phyloP scores from a whole-genome alignment of 176 grass and related monocot genomes.

The Oryza officinalis region DNA sequence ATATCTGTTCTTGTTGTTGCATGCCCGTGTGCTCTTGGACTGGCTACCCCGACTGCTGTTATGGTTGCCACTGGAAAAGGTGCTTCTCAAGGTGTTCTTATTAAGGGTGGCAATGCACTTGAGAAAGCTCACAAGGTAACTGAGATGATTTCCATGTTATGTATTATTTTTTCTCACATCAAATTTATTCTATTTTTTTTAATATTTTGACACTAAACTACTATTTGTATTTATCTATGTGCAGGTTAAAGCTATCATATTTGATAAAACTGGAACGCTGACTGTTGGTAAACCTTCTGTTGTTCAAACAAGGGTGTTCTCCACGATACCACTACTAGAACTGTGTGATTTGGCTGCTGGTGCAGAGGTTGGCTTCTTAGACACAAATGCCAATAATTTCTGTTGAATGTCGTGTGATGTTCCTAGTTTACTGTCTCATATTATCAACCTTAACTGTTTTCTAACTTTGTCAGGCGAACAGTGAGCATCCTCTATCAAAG shows the following conservation, averaged over 20 bases:
- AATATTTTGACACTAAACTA: slow-evolving; percentile 15
- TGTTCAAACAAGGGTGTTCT: slow-evolving; percentile 82
- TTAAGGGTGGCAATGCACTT: slow-evolving; percentile 93
- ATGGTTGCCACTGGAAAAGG: slow-evolving; percentile 99
- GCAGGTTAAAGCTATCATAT: slow-evolving; percentile 87
- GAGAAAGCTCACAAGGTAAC: slow-evolving; percentile 98
- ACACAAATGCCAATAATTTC: background rate
- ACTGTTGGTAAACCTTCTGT: slow-evolving; percentile 93
- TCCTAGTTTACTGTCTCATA: background rate
- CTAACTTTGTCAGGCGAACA: slow-evolving; percentile 64
- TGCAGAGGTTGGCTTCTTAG: slow-evolving; percentile 69
- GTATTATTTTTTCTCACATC: background rate
- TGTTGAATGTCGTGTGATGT: background rate
- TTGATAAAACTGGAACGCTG: slow-evolving; percentile 98
- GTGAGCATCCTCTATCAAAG: slow-evolving; percentile 95
- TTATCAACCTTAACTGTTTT: background rate
- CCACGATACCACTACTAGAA: slow-evolving; percentile 71
- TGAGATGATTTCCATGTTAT: background rate
- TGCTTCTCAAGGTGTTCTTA: slow-evolving; percentile 94
- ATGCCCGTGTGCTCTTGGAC: slow-evolving; percentile 91
- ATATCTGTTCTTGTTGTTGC: slow-evolving; percentile 96
- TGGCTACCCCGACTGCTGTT: slow-evolving; percentile 97
- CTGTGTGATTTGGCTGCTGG: slow-evolving; percentile 82
- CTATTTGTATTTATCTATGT: slow-evolving; percentile 14
- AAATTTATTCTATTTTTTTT: slow-evolving; percentile 1